phyloP scores from a whole-genome alignment of 768 basidiomycete species.

The Macrolepiota albuminosa region DNA sequence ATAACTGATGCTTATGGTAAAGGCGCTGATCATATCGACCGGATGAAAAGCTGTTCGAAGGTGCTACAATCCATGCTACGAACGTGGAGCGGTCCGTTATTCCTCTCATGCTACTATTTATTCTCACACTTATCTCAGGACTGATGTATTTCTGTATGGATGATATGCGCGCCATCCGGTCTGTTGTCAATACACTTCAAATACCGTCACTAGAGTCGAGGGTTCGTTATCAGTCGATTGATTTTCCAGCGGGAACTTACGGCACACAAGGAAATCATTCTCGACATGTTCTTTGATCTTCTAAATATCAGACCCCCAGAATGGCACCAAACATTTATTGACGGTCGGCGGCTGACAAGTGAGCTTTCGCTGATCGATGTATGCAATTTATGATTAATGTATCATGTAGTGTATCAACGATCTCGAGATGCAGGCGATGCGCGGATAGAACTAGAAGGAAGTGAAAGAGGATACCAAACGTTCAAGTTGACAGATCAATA shows the following conservation, averaged over 20 bases:
- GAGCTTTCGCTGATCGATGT: conserved; percentile 16
- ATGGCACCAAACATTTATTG: conserved; percentile 92
- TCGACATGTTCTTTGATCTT: conserved; percentile 93
- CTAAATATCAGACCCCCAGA: conserved; percentile 88
- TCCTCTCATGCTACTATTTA: no score
- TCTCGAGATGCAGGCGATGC: conserved; percentile 37
- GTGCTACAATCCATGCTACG: conserved; percentile 81
- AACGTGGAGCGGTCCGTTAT: conserved; percentile 84
- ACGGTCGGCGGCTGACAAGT: conserved; percentile 86
- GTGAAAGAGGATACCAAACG: conserved; percentile 47
- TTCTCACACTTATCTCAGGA: conserved; percentile 35
- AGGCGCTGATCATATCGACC: conserved; percentile 69
- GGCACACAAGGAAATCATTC: conserved; percentile 69
- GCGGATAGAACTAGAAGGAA: conserved; percentile 25
- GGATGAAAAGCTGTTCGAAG: conserved; percentile 71
- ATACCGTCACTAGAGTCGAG: conserved; percentile 86
- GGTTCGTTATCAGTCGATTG: conserved; percentile 38
- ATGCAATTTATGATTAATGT: not conserved
- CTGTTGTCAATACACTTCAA: conserved; percentile 78
- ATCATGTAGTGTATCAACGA: conserved; percentile 58
- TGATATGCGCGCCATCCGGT: conserved; percentile 79
- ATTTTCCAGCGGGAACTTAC: not conserved
- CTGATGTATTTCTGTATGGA: conserved; percentile 93
- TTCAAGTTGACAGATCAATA: conserved; percentile 92
- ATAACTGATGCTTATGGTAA: conserved; percentile 93